Evolutionary conservation across 768 basidiomycete species (phyloP).

Genomic region (Lentinula sp.): DNA sequence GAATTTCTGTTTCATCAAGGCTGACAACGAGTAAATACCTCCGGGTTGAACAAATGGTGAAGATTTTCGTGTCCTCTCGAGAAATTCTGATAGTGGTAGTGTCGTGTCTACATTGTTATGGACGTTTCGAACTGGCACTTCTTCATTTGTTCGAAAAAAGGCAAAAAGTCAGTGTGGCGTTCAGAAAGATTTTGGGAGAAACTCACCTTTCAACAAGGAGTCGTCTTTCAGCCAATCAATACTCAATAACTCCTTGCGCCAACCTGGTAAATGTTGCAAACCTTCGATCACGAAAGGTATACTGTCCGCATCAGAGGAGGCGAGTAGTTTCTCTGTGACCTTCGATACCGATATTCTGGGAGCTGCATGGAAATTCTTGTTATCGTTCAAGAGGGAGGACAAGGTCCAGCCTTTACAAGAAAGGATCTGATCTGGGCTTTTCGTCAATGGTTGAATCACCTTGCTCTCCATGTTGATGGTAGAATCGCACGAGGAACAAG

Average conservation of each 20-base stretch:
- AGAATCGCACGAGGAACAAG: not conserved
- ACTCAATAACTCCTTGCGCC: conserved; percentile 28
- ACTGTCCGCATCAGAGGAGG: conserved; percentile 42
- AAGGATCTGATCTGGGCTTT: conserved; percentile 7
- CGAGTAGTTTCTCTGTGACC: conserved; percentile 27
- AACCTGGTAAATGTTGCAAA: conserved; percentile 46
- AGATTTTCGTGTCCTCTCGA: conserved; percentile 34
- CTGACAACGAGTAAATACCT: conserved; percentile 36
- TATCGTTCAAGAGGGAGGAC: conserved; percentile 27
- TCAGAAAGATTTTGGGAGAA: not conserved
- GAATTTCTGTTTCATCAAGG: not conserved
- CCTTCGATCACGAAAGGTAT: conserved; percentile 60
- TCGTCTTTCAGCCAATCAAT: not conserved
- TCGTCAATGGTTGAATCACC: not conserved
- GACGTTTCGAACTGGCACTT: conserved; percentile 58
- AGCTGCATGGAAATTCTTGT: conserved; percentile 37
- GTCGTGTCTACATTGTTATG: conserved; percentile 47
- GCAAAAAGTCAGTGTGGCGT: not conserved
- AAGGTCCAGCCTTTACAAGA: conserved; percentile 51
- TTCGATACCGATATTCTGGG: conserved; percentile 29
- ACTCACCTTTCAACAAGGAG: not conserved
- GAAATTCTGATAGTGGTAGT: conserved; percentile 48
- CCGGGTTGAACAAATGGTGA: conserved; percentile 27
- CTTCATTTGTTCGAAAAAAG: conserved; percentile 23
- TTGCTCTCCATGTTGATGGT: not conserved